Evolutionary conservation across 2,329 filamentous ascomycete species (phyloP), one percentile per base, ranked within the genome.

Genomic region (Stylonectria norvegica): DNA sequence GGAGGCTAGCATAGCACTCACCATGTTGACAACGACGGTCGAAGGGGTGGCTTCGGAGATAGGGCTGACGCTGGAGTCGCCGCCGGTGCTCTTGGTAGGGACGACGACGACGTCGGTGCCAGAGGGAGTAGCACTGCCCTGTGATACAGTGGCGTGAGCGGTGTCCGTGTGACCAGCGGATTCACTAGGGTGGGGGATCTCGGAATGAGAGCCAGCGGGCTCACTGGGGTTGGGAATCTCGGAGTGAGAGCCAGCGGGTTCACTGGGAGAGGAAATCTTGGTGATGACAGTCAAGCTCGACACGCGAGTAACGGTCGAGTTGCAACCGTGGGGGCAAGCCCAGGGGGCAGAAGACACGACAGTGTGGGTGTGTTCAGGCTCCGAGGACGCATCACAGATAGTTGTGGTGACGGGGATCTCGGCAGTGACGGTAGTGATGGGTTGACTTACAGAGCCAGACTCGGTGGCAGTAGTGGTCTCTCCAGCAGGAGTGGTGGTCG

Each of bases 241-340:
- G n/a, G 30, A 29, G 22, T 16, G 11, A 17, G 9, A 9, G 12
- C 19, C 34, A 18, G 16, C 34, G 22, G 34, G 34, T 17, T 36
- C 15, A 14, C n/a, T 28, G 22, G 23, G 23, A 20, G 23, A 29
- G 15, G 23, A 28, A 23, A 43, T 25, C 8, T 22, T 14, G 18
- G 40, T 20, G 20, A 38, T 30, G 34, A 18, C 25, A 16, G 38
- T 25, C 22, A 25, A 25, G 22, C 22, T 25, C 22, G 22, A 25
- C 22, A 25, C 22, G 22, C 22, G 22, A 17, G 30, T 18, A 17
- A 5, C 30, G 30, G 30, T 38, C 7, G 29, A 34, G 35, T 43
- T 43, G 23, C 40, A 43, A 36, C 40, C 35, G 18, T 38, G 22
- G 15, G 28, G 28, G 35, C 40, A 43, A 1, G n/a, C 25, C 35